Percentiles rank a stretch among this genome's conserved stretches.
Conservation (phyloP, 2,329 filamentous ascomycete species). For the Colletotrichum caudatum region DNA sequence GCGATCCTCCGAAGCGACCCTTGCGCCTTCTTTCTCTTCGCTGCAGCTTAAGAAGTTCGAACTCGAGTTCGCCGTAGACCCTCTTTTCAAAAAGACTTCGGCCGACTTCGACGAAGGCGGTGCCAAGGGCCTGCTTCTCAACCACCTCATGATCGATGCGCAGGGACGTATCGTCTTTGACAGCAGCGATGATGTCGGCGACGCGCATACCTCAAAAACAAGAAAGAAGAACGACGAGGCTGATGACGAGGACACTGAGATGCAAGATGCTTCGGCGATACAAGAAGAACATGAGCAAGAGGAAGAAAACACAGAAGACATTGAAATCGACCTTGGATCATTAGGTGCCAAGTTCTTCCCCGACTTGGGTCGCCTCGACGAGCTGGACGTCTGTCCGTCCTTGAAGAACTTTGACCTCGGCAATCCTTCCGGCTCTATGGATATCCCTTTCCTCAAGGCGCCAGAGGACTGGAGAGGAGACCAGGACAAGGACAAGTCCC, state of each 20-base stretch:
- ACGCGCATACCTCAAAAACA: conserved; percentile 59
- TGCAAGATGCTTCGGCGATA: conserved; percentile 45
- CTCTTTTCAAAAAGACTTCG: conserved; percentile 98
- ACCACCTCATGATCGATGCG: conserved; percentile 95
- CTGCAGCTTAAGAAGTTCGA: conserved; percentile 98
- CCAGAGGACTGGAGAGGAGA: conserved; percentile 86
- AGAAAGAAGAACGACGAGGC: conserved; percentile 54
- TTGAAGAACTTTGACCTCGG: conserved; percentile 94
- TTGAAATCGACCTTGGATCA: conserved; percentile 82
- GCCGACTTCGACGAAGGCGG: conserved; percentile 99
- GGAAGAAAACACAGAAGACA: conserved; percentile 59
- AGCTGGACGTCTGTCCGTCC: conserved; percentile 93
- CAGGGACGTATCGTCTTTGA: conserved; percentile 97
- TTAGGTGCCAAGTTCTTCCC: conserved; percentile 89
- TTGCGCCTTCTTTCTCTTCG: conserved; percentile 88
- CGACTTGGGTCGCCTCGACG: conserved; percentile 79
- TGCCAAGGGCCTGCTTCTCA: conserved; percentile 92
- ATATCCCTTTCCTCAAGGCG: conserved; percentile 92
- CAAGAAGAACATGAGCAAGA: conserved; percentile 48
- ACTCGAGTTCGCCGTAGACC: conserved; percentile 94
- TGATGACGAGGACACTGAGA: conserved; percentile 55
- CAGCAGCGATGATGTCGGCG: conserved; percentile 87
- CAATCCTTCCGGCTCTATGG: conserved; percentile 83
- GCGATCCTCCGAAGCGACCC: conserved; percentile 90
- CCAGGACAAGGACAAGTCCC: conserved; percentile 71